Evolutionary conservation across 2,329 filamentous ascomycete species (phyloP), one percentile per base, ranked within the genome.

Genomic region (Colletotrichum liriopes): DNA sequence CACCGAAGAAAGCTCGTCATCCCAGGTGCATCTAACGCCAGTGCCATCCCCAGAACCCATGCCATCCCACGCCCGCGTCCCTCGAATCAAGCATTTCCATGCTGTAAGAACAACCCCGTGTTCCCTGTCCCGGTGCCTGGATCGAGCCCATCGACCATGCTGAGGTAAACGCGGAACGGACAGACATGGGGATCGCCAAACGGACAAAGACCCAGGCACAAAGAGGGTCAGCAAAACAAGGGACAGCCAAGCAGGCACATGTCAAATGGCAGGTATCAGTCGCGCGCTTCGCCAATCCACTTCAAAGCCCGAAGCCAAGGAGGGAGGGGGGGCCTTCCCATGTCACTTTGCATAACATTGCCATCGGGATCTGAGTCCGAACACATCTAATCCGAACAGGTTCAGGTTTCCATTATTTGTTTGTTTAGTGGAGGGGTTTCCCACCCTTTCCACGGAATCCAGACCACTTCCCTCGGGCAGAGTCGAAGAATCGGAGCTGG

Each of bases 341-440:
- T 47, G 43, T 61, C 58, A 32, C 41, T 47, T 47, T n/a, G 35
- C 14, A 37, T 0, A 37, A n/a, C 18, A 37, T 7, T 9, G 1
- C 5, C 43, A 3, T 23, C 52, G 7, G 26, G 26, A 20, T 52
- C 49, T 16, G 49, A 18, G 49, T 14, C 7, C 14, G 49, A 52
- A 52, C 14, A 18, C n/a, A 6, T 6, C 59, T 49, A 39, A 26
- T 47, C 32, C 20, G 6, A 51, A 62, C 29, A 26, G 47, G 41
- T 55, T 51, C 45, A 6, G 41, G 39, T 67, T 62, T 58, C 35
- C 49, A 52, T 58, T 68, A 29, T 61, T 68, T 67, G 51, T 61
- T 68, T 67, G 47, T 47, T 62, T 58, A 20, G 35, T 41, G 18
- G 35, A 52, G 29, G 32, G 49, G 26, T 9, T n/a, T 49, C 20